Evolutionary conservation across 345 rosid species (phyloP).

Genomic region (Clarkia xantiana): DNA sequence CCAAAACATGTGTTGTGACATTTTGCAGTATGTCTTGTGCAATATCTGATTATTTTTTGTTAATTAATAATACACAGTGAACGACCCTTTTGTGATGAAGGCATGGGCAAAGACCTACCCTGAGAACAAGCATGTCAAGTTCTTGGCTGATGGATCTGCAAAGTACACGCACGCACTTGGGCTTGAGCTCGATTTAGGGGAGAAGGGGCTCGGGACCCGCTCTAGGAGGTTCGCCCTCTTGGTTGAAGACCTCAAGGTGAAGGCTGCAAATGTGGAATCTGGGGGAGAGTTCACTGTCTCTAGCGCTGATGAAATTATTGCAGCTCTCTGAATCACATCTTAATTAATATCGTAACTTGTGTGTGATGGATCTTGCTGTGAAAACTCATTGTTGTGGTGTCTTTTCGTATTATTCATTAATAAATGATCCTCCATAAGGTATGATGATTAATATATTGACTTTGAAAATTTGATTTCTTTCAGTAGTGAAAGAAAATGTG

Average conservation of each 20-base stretch:
- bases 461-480: too few relatives aligned
- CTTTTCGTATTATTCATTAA: too few relatives aligned
- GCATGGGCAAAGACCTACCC: conserved; percentile 95
- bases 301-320: conserved; percentile 72
- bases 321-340: conserved; percentile 33
- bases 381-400: too few relatives aligned
- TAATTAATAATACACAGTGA: conserved; percentile 54
- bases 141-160: conserved; percentile 82
- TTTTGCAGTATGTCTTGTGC: too few relatives aligned
- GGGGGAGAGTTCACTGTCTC: conserved; percentile 89
- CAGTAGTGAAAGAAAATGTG: too few relatives aligned
- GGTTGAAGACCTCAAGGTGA: conserved; percentile 80
- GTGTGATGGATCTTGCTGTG: too few relatives aligned
- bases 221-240: conserved; percentile 77
- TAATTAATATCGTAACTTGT: not conserved
- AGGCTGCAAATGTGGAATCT: conserved; percentile 75
- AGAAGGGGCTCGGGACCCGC: conserved; percentile 82
- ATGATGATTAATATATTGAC: too few relatives aligned
- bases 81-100: conserved; percentile 94
- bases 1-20: too few relatives aligned
- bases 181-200: conserved; percentile 76
- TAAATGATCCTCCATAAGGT: too few relatives aligned
- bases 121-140: conserved; percentile 81
- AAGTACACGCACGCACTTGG: conserved; percentile 76
- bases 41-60: too few relatives aligned